Base-by-base conservation (phyloP, 306 rosid species). In the Vigna hirtella region DNA sequence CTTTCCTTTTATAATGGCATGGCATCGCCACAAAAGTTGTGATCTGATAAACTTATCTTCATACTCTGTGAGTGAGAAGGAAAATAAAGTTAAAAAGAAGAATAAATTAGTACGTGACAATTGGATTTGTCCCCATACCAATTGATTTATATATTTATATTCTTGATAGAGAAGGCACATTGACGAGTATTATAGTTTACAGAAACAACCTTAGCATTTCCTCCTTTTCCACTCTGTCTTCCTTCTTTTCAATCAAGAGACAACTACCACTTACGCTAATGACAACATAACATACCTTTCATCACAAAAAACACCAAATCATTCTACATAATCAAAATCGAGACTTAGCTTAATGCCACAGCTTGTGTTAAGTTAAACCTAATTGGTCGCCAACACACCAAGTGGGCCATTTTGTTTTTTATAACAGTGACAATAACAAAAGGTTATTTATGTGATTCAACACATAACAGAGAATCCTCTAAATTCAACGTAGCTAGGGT, bases 1-100 rank as follows among this genome's bases (percentile, higher is more conserved):
- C 50, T 45, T 45, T 45, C 50, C 50, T 45, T 45, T 45, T 45
- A 45, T 12, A 3, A 45, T 42, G 50, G 50, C 57, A 9, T 42
- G 47, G 4, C 68, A 63, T 63, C 32, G 72, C 73, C 78, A 45
- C 66, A 58, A 67, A 56, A 81, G 76, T 74, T 34, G 77, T 28
- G 38, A 76, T 82, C 77, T 34, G 68, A 79, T 49, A 63, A 45
- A 49, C 72, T 47, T 62, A 57, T 67, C 42, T 58, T n/a, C 36
- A 32, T 24, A 73, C 3, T 8, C 67, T 14, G 26, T 26, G 4
- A 53, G 4, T 52, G 63, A 17, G 68, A 47, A 81, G 77, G 13
- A 11, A 42, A 66, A 57, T 2, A 40, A 38, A 15, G 68, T 76
- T 4, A 57, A 62, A 71, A 26, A 8, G 73, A 50, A 50, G 57